Percentiles rank a stretch among this genome's conserved stretches.
Evolutionary conservation across 306 rosid species (phyloP).

Genomic region (Quercus engelmannii): DNA sequence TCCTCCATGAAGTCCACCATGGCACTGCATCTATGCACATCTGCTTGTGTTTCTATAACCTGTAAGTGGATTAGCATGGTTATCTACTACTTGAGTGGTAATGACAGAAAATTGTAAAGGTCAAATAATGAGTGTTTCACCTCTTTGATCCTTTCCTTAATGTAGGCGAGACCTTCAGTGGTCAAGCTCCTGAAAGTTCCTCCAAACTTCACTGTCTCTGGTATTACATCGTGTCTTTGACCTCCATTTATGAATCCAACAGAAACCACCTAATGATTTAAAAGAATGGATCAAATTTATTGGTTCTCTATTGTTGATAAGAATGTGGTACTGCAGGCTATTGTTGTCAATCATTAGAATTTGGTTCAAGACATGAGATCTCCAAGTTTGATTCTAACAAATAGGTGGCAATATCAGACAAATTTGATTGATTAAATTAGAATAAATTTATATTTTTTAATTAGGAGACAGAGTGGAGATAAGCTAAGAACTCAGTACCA

Average conservation of each 20-base stretch:
- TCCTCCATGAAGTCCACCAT: conserved; percentile 53
- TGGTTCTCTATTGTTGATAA: neutral
- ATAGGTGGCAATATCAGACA: neutral
- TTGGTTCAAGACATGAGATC: neutral
- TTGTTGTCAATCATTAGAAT: neutral
- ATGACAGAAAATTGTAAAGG: neutral
- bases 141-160: conserved; percentile 41
- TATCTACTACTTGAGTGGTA: neutral
- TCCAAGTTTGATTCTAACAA: neutral
- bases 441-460: neutral
- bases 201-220: conserved; percentile 27
- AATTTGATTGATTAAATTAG: neutral
- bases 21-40: conserved; percentile 33
- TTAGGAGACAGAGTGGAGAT: too few species aligned
- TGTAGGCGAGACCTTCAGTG: conserved; percentile 27
- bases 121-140: conserved; percentile 4
- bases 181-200: conserved; percentile 38
- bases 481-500: too few species aligned
- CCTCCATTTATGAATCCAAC: conserved; percentile 38
- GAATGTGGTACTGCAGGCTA: neutral
- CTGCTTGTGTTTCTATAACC: conserved; percentile 42
- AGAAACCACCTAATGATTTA: conserved; percentile 32
- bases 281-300: neutral
- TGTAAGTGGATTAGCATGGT: conserved; percentile 1
- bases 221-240: conserved; percentile 23